These are phyloP conservation scores for Talaromyces wortmannii DNA, from an alignment of 495 filamentous ascomycete species.

Conservation along the genomic window DNA sequence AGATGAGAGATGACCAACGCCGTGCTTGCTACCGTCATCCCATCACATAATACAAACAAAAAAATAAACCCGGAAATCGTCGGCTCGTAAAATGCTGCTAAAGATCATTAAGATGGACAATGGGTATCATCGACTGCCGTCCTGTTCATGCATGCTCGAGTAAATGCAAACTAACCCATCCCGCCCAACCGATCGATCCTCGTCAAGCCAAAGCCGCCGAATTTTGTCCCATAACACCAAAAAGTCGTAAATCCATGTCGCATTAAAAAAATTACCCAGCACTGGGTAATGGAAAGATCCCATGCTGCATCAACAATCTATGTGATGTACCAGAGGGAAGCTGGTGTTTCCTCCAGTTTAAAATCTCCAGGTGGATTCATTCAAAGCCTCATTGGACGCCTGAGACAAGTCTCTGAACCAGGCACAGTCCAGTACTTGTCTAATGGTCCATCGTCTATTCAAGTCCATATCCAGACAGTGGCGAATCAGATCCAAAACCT, in stretches of 20 bases:
- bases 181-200: neutral
- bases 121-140: neutral
- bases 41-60: too few relatives aligned
- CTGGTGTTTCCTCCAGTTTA: slow-evolving; percentile 7
- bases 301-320: too few relatives aligned
- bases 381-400: slow-evolving; percentile 15
- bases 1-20: too few relatives aligned
- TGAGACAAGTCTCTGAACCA: slow-evolving; percentile 45
- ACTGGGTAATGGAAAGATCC: too few relatives aligned
- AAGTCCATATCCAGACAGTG: slow-evolving; percentile 47
- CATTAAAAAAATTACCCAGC: too few relatives aligned
- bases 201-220: neutral
- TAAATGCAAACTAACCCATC: neutral
- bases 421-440: slow-evolving; percentile 42
- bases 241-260: neutral
- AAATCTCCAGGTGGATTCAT: slow-evolving; percentile 29
- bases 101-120: neutral
- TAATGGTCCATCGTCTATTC: slow-evolving; percentile 45
- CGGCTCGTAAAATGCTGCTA: neutral
- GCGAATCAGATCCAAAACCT: slow-evolving; percentile 43
- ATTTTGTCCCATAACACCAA: neutral
- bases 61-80: neutral
- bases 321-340: too few relatives aligned
- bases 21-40: too few relatives aligned
- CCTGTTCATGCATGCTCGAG: neutral